These are phyloP conservation scores for Tulasnella sp. DNA, from an alignment of 768 basidiomycete genomes.

Conservation along the genomic window DNA sequence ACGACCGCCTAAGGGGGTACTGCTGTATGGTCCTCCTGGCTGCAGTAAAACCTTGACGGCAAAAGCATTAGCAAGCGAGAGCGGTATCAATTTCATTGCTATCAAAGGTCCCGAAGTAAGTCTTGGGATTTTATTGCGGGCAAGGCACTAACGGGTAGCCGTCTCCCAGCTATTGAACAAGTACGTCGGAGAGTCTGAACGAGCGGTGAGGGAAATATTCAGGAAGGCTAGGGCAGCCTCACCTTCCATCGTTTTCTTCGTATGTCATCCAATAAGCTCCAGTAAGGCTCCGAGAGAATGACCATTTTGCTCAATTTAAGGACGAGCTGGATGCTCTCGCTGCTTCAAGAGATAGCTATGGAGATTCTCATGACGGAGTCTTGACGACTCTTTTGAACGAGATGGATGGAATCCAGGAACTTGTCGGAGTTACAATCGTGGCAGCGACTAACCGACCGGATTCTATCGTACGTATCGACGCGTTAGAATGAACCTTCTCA, in stretches of 20 bases:
- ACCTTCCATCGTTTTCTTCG: conserved; percentile 96
- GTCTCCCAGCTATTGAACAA: conserved; percentile 85
- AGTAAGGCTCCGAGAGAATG: not conserved
- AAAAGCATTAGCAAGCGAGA: conserved; percentile 96
- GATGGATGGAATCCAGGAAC: conserved; percentile 97
- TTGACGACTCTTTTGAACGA: conserved; percentile 93
- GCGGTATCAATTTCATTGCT: conserved; percentile 93
- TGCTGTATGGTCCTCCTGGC: conserved; percentile 91
- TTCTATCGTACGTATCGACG: conserved; percentile 63
- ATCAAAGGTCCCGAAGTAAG: conserved; percentile 94
- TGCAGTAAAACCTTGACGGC: conserved; percentile 99
- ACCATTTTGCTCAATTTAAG: conserved; percentile 48
- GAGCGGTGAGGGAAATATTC: conserved; percentile 93
- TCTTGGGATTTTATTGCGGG: not conserved
- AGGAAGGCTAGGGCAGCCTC: conserved; percentile 91
- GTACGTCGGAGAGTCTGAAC: conserved; percentile 96
- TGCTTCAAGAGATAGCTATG: conserved; percentile 65
- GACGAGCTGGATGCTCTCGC: conserved; percentile 98
- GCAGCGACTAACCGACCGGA: conserved; percentile 97
- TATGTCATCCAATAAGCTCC: conserved; percentile 48
- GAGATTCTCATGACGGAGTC: conserved; percentile 77
- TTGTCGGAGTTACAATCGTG: conserved; percentile 91
- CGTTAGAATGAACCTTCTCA: not conserved
- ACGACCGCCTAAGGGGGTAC: conserved; percentile 91
- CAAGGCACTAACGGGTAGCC: not conserved